Evolutionary conservation across 331 rosid genomes (phyloP).

Genomic region (Quercus lobata): DNA sequence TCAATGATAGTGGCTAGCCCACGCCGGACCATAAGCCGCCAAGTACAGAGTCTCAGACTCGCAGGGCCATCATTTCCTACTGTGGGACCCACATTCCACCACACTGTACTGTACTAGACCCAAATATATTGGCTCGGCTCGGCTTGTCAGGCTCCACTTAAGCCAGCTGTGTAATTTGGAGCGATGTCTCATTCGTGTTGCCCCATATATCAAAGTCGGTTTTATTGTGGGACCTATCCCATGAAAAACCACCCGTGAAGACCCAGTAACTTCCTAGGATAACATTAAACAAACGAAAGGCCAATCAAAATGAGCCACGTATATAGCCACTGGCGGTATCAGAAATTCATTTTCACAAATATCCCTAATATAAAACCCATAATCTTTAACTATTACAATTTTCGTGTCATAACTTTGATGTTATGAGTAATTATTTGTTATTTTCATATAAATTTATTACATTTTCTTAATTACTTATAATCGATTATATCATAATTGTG

Average conservation of each 20-base stretch:
- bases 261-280: neutral
- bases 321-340: too few relatives aligned
- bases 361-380: too few relatives aligned
- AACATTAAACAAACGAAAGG: neutral
- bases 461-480: accelerated
- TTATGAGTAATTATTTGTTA: accelerated
- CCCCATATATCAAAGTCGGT: neutral
- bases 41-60: conserved; percentile 16
- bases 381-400: too few relatives aligned
- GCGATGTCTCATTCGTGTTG: conserved; percentile 7
- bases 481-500: accelerated
- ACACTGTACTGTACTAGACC: neutral
- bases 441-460: too few relatives aligned
- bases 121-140: neutral
- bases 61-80: conserved; percentile 24
- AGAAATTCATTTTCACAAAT: too few relatives aligned
- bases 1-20: conserved; percentile 54
- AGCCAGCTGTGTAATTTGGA: conserved; percentile 15
- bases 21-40: conserved; percentile 65
- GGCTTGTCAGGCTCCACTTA: neutral
- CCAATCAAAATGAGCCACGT: conserved; percentile 1
- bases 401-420: too few relatives aligned
- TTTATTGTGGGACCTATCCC: neutral
- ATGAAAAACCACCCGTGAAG: neutral
- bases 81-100: conserved; percentile 53